Conservation (phyloP, 176 grass and related monocot species). For the Phoenix roebelenii region DNA sequence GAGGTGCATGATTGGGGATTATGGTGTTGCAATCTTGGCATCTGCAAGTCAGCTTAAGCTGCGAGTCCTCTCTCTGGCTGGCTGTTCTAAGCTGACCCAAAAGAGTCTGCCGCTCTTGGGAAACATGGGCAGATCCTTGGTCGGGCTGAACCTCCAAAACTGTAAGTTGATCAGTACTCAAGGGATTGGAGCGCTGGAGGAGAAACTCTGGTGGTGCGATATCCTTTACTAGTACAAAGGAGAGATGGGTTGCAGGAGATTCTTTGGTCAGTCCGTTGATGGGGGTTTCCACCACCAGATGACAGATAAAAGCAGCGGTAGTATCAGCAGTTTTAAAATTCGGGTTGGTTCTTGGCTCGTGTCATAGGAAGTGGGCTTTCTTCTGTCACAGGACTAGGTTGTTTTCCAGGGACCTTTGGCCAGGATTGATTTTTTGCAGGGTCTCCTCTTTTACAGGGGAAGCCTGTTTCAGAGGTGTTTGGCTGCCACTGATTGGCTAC, state of each 20-base stretch:
- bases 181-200: slow-evolving; percentile 61
- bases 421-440: slow-evolving; percentile 51
- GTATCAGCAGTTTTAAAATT: slow-evolving; percentile 21
- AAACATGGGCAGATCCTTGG: slow-evolving; percentile 57
- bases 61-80: slow-evolving; percentile 61
- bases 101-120: slow-evolving; percentile 74
- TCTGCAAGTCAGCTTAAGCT: slow-evolving; percentile 60
- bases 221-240: slow-evolving; percentile 53
- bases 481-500: slow-evolving; percentile 28
- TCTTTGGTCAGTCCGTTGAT: no score
- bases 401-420: slow-evolving; percentile 37
- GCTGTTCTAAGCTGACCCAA: slow-evolving; percentile 62
- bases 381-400: slow-evolving; percentile 40
- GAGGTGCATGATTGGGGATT: slow-evolving; percentile 66
- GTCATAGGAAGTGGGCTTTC: slow-evolving; percentile 37
- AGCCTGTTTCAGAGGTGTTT: slow-evolving; percentile 54
- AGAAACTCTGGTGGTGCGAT: slow-evolving; percentile 78
- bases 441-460: slow-evolving; percentile 7
- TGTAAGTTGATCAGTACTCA: slow-evolving; percentile 69
- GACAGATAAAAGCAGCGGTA: slow-evolving; percentile 37
- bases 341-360: slow-evolving; percentile 36
- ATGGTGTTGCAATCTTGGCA: slow-evolving; percentile 60
- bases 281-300: slow-evolving; percentile 25
- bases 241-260: slow-evolving; percentile 3
- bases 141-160: slow-evolving; percentile 76